phyloP scores from a whole-genome alignment of 176 grass and related monocot species.

The Triticum urartu region DNA sequence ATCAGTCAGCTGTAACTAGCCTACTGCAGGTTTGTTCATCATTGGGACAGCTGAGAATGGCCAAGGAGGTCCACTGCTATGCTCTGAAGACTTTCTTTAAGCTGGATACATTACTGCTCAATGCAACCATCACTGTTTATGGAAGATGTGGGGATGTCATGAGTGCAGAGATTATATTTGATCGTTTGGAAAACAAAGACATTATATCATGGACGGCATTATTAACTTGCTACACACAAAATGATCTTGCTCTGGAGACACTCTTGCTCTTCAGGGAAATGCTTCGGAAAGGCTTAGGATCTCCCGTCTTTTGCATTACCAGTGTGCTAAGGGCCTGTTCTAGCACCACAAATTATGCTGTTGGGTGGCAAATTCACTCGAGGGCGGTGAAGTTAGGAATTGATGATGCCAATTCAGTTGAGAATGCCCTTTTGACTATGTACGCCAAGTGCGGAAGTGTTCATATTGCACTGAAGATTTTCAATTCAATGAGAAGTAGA shows the following conservation, averaged over 20 bases:
- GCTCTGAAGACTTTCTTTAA: constrained; percentile 43
- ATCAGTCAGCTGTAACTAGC: constrained; percentile 47
- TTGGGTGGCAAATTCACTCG: constrained; percentile 56
- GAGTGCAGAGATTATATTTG: constrained; percentile 49
- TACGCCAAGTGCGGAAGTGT: constrained; percentile 66
- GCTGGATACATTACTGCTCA: constrained; percentile 48
- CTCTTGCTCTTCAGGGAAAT: constrained; percentile 61
- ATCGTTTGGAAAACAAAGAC: constrained; percentile 42
- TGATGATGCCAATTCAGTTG: constrained; percentile 44
- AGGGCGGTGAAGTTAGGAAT: constrained; percentile 52
- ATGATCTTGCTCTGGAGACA: constrained; percentile 39
- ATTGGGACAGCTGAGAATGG: constrained; percentile 34
- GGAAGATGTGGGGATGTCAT: constrained; percentile 51
- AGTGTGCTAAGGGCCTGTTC: constrained; percentile 61
- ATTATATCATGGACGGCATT: constrained; percentile 73
- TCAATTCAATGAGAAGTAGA: constrained; percentile 50
- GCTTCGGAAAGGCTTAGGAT: constrained; percentile 43
- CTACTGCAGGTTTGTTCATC: constrained; percentile 55
- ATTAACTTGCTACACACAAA: constrained; percentile 62
- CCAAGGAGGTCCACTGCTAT: constrained; percentile 61
- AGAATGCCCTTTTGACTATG: constrained; percentile 66
- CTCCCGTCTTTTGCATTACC: constrained; percentile 53
- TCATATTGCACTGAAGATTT: constrained; percentile 38
- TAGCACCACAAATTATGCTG: constrained; percentile 28
- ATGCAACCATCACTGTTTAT: constrained; percentile 67